phyloP scores from a whole-genome alignment of 2,329 filamentous ascomycete species.

The Epichloe sp. region DNA sequence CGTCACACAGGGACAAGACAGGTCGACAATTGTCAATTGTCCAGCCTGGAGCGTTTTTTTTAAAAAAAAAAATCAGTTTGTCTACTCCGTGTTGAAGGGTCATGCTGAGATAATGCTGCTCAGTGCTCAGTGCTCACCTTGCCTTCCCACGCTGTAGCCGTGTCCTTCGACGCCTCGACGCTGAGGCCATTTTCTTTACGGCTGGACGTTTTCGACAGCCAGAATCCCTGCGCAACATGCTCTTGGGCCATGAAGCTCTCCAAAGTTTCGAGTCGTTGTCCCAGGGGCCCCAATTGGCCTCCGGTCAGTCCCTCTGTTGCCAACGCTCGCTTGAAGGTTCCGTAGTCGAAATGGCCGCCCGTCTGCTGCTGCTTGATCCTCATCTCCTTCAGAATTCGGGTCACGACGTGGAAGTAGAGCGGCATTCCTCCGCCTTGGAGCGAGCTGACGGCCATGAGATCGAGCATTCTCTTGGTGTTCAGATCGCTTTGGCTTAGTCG shows the following conservation, averaged over 20 bases:
- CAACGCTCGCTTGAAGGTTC: constrained; percentile 26
- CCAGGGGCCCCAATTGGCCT: constrained; percentile 40
- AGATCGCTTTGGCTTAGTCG: constrained; percentile 37
- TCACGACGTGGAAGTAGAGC: constrained; percentile 44
- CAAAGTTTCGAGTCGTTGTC: constrained; percentile 27
- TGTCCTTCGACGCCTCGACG: background rate
- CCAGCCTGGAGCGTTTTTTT: constrained; percentile 10
- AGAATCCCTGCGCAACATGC: constrained; percentile 5
- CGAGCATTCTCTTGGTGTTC: constrained; percentile 44
- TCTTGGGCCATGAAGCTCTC: constrained; percentile 39
- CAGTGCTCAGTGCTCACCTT: constrained; percentile 8
- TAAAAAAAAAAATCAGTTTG: background rate
- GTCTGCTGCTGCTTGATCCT: constrained; percentile 29
- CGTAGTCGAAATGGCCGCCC: constrained; percentile 33
- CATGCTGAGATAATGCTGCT: no score
- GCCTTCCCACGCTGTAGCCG: constrained; percentile 10
- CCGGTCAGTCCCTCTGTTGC: constrained; percentile 25
- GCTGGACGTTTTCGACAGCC: background rate
- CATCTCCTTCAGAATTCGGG: constrained; percentile 43
- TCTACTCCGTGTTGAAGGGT: background rate
- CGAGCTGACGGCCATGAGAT: constrained; percentile 41
- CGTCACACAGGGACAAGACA: constrained; percentile 60
- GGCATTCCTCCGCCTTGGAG: constrained; percentile 27
- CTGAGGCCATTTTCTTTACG: no score
- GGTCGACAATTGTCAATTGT: constrained; percentile 40